Conservation (phyloP, 1,284 basidiomycete genomes). For the Gymnopus androsaceus region DNA sequence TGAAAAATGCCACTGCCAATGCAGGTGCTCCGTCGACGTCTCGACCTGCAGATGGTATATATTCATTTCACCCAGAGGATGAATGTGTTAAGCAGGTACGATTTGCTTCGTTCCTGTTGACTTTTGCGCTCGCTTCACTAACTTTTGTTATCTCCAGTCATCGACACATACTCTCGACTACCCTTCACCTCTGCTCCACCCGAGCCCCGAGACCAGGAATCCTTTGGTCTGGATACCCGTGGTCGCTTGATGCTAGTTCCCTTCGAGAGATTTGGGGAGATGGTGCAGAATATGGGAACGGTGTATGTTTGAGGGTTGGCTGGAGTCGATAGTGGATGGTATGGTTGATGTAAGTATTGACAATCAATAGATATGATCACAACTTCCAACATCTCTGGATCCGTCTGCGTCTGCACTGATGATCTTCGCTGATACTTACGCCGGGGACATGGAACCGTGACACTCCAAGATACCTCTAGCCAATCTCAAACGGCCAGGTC, state of each 20-base stretch:
- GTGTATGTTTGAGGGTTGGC: no score
- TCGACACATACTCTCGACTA: conserved; percentile 68
- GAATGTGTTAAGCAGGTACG: conserved; percentile 67
- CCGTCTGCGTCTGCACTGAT: no score
- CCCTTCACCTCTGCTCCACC: conserved; percentile 53
- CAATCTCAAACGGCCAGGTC: no score
- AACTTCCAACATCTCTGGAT: no score
- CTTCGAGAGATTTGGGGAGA: no score
- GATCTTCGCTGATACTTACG: no score
- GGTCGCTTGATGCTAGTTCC: conserved; percentile 78
- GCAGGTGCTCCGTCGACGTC: conserved; percentile 24
- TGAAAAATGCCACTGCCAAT: conserved; percentile 34
- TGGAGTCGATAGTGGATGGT: no score
- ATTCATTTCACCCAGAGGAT: conserved; percentile 87
- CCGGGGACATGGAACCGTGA: no score
- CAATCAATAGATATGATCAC: no score
- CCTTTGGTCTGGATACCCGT: conserved; percentile 79
- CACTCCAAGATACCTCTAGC: no score
- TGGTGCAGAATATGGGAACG: no score
- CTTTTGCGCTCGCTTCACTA: background rate
- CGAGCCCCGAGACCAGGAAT: conserved; percentile 68
- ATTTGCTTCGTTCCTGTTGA: background rate
- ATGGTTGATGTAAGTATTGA: no score
- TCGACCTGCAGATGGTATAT: conserved; percentile 51
- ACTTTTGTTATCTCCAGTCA: conserved; percentile 43